Evolutionary conservation across 2,329 filamentous ascomycete species (phyloP).

Genomic region (Cryphonectria japonica): DNA sequence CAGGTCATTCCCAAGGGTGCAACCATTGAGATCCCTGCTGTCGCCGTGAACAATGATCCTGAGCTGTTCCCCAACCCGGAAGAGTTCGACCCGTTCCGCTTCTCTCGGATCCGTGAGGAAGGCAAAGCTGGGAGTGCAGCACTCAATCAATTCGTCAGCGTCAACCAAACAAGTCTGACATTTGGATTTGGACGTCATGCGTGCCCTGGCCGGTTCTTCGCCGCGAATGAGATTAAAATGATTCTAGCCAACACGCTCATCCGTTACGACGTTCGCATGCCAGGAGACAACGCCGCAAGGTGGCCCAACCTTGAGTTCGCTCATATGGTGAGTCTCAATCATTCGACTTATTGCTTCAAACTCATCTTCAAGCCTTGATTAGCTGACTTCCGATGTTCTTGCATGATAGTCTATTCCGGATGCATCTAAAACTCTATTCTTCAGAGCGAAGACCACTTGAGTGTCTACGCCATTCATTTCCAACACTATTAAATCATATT

Average conservation of each 20-base stretch:
- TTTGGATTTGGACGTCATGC: slow-evolving; percentile 48
- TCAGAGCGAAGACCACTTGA: neutral
- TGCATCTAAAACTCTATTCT: neutral
- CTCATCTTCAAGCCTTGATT: neutral
- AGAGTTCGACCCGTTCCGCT: slow-evolving; percentile 45
- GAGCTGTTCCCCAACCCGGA: slow-evolving; percentile 42
- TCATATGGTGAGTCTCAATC: neutral
- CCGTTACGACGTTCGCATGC: slow-evolving; percentile 34
- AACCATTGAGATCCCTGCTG: slow-evolving; percentile 45
- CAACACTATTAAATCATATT: too few relatives aligned
- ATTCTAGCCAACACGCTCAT: slow-evolving; percentile 37
- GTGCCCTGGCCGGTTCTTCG: slow-evolving; percentile 44
- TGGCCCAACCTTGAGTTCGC: slow-evolving; percentile 9
- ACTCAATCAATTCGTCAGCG: slow-evolving; percentile 46
- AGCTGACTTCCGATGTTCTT: neutral
- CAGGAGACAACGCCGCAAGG: neutral
- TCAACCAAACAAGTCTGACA: slow-evolving; percentile 38
- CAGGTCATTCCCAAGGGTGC: slow-evolving; percentile 50
- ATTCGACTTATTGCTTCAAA: neutral
- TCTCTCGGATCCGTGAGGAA: slow-evolving; percentile 40
- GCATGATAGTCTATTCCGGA: slow-evolving; percentile 3
- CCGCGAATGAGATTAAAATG: slow-evolving; percentile 42
- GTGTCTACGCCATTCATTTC: neutral
- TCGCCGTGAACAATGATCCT: slow-evolving; percentile 43
- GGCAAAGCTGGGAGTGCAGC: slow-evolving; percentile 35